phyloP scores from a whole-genome alignment of 306 rosid genomes.

The Hippophae tibetana region DNA sequence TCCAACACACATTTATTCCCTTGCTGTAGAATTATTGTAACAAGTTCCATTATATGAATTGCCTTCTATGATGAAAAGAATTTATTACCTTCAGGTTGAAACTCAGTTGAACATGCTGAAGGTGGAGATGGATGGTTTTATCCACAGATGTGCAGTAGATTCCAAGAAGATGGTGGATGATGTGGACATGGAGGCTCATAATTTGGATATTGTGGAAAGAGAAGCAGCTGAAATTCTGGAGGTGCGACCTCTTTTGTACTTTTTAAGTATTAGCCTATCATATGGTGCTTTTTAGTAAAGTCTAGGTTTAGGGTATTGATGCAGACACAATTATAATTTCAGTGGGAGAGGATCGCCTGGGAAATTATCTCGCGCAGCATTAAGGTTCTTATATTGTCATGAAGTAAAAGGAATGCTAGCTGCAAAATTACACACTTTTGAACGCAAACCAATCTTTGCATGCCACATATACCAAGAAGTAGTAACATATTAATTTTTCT shows the following conservation, averaged over 20 bases:
- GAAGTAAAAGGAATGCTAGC: too few relatives aligned
- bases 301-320: background rate
- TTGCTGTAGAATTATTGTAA: background rate
- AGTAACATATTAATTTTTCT: too few relatives aligned
- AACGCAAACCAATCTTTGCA: too few relatives aligned
- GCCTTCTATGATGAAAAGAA: constrained; percentile 7
- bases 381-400: too few relatives aligned
- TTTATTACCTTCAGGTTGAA: constrained; percentile 46
- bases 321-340: background rate
- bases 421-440: too few relatives aligned
- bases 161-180: constrained; percentile 50
- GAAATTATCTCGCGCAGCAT: too few relatives aligned
- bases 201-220: constrained; percentile 48
- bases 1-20: background rate
- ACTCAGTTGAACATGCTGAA: constrained; percentile 34
- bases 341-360: too few relatives aligned
- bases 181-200: constrained; percentile 37
- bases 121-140: constrained; percentile 53
- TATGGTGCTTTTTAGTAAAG: background rate
- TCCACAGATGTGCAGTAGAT: constrained; percentile 37
- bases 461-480: too few relatives aligned
- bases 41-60: constrained; percentile 11
- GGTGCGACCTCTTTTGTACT: constrained; percentile 29
- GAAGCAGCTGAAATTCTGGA: constrained; percentile 62
- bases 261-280: too few relatives aligned